Evolutionary conservation across 1,284 basidiomycete genomes (phyloP), one percentile per base, ranked within the genome.

Genomic region (Puccinia sorghi): DNA sequence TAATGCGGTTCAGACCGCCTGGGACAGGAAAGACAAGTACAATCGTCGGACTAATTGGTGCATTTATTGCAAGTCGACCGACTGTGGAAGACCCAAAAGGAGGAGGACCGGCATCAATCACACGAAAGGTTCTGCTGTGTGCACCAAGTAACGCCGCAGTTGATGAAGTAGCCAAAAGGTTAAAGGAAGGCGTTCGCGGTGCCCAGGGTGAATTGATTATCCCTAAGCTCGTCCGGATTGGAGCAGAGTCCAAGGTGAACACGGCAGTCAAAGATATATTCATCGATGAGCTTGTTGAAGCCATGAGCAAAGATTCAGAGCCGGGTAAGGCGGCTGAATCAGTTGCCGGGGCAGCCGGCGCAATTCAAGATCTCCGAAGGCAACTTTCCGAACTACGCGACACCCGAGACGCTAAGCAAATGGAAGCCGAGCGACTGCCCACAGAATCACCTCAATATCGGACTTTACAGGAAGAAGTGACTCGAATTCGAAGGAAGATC

Each of bases 1-100:
- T 37, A 17, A 22, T 66, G 52, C 80, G 80, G 15, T 52, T 4
- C 82, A 94, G 94, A 67, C 97, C 97, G 39, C 97, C 97, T 0
- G 97, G 97, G 81, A 99, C 97, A 0, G 97, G 97, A 56, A 99
- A 99, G 86, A 99, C 97, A 12, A 97, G 94, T 70, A 99, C 97
- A 0, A 99, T 99, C 81, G 93, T 94, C 82, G 94, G 93, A 22
- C 87, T 99, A n/a, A 91, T 97, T 2, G 91, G 93, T 54, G 89
- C 91, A 8, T 94, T 92, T 83, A 85, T 96, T 52, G 88, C 90
- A 0, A 88, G 86, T 67, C 89, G 91, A 5, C 85, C 87, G 12
- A 86, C 86, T 8, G 71, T 66, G 5, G 37, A 43, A 9, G 73
- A 72, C n/a, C 78, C 80, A 4, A 72, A 80, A 12, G 80, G 80